These are phyloP conservation scores for Vigna nakashimae DNA, from an alignment of 306 rosid species.

Conservation along the genomic window DNA sequence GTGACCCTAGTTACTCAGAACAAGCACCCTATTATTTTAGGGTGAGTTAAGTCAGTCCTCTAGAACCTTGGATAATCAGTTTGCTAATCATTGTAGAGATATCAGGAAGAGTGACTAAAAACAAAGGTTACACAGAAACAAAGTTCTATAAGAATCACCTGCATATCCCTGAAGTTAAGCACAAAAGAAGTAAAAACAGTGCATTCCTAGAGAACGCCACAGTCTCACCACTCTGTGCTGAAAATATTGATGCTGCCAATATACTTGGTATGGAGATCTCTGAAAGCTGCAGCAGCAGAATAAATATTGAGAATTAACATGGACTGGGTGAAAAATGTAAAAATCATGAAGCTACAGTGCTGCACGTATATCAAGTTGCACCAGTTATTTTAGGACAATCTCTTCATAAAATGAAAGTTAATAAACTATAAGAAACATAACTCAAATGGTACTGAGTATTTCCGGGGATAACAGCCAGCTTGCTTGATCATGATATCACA, in stretches of 20 bases:
- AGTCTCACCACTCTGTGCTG: conserved; percentile 71
- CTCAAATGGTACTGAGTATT: neutral
- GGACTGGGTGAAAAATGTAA: conserved; percentile 17
- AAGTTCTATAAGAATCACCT: conserved; percentile 55
- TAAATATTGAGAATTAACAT: conserved; percentile 20
- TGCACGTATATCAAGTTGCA: conserved; percentile 1
- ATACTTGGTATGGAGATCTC: conserved; percentile 79
- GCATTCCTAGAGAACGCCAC: conserved; percentile 61
- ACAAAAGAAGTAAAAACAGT: conserved; percentile 57
- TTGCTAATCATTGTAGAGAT: neutral
- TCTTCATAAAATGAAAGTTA: neutral
- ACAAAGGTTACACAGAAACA: conserved; percentile 12
- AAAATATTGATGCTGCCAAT: conserved; percentile 72
- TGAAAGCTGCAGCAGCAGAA: conserved; percentile 61
- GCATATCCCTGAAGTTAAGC: conserved; percentile 75
- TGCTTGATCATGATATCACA: neutral
- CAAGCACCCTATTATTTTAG: neutral
- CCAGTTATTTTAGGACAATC: neutral
- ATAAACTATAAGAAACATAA: neutral
- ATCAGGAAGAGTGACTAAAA: neutral
- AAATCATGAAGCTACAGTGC: conserved; percentile 11
- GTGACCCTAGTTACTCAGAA: conserved; percentile 1
- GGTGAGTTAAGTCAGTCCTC: conserved; percentile 3
- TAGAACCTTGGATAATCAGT: neutral
- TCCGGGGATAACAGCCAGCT: neutral